Percentiles rank a stretch among this genome's conserved stretches.
Evolutionary conservation across 257 asterid genomes (phyloP).

Genomic region (Gardenia jasminoides): DNA sequence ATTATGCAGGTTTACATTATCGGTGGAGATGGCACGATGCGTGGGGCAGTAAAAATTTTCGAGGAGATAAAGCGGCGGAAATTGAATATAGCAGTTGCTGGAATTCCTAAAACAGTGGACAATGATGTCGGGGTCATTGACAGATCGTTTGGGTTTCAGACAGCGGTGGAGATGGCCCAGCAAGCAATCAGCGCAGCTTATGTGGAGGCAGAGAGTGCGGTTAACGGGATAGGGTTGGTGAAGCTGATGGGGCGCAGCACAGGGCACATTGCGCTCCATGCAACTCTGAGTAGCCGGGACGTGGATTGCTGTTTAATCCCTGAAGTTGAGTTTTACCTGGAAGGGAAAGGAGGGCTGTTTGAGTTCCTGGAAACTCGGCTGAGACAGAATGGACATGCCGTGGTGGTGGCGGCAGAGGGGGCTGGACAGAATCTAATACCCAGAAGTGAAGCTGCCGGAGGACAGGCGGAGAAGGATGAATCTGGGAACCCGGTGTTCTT

Average conservation of each 20-base stretch:
- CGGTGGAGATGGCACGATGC: slow-evolving; percentile 92
- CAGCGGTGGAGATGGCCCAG: slow-evolving; percentile 91
- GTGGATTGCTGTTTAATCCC: slow-evolving; percentile 86
- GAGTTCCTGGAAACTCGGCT: slow-evolving; percentile 49
- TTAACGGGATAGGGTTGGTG: slow-evolving; percentile 73
- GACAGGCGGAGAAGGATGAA: slow-evolving; percentile 59
- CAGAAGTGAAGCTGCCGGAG: slow-evolving; percentile 13
- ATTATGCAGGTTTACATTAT: slow-evolving; percentile 54
- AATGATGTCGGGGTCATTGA: slow-evolving; percentile 79
- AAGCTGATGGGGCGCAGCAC: slow-evolving; percentile 93
- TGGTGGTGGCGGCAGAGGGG: slow-evolving; percentile 75
- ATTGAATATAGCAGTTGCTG: slow-evolving; percentile 53
- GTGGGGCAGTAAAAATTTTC: slow-evolving; percentile 59
- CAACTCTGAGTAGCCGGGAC: slow-evolving; percentile 75
- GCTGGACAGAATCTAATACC: slow-evolving; percentile 76
- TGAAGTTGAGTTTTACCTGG: slow-evolving; percentile 58
- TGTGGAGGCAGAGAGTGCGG: slow-evolving; percentile 77
- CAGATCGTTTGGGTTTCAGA: slow-evolving; percentile 79
- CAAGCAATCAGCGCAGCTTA: slow-evolving; percentile 75
- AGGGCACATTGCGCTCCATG: slow-evolving; percentile 75
- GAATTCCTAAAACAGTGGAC: slow-evolving; percentile 81
- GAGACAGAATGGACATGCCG: slow-evolving; percentile 54
- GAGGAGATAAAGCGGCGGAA: slow-evolving; percentile 50
- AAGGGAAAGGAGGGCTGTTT: slow-evolving; percentile 68
- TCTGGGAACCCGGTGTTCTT: slow-evolving; percentile 69